Conservation (phyloP, 2,329 filamentous ascomycete species). For the Gliomastix tumulicola region DNA sequence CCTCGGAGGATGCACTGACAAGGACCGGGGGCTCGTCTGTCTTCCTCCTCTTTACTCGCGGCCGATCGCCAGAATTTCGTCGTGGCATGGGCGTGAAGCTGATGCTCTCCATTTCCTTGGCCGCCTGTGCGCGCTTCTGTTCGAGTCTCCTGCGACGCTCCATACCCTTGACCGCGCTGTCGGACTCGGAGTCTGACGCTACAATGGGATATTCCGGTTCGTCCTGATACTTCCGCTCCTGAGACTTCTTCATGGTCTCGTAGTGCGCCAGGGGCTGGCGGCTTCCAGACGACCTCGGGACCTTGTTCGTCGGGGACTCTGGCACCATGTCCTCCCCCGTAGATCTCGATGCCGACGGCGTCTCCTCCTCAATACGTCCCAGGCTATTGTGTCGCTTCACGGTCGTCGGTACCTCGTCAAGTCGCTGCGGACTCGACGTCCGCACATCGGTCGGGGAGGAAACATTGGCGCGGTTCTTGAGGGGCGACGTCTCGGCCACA, state of each 20-base stretch:
- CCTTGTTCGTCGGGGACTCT: neutral
- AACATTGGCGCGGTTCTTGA: constrained; percentile 40
- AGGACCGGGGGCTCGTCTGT: too few species aligned
- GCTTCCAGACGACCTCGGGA: constrained; percentile 11
- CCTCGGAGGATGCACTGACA: too few species aligned
- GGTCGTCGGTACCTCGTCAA: constrained; percentile 21
- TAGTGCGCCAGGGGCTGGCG: constrained; percentile 32
- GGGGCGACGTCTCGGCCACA: constrained; percentile 34
- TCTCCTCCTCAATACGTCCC: constrained; percentile 13
- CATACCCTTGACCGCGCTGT: constrained; percentile 20
- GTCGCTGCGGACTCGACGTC: constrained; percentile 31
- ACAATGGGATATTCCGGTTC: constrained; percentile 3
- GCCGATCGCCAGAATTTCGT: constrained; percentile 11
- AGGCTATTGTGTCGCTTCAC: constrained; percentile 11
- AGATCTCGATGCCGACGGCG: constrained; percentile 13
- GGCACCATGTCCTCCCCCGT: neutral
- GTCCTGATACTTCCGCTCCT: constrained; percentile 26
- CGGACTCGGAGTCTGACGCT: constrained; percentile 23
- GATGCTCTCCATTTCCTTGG: constrained; percentile 32
- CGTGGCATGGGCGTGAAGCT: constrained; percentile 19
- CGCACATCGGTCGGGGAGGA: constrained; percentile 34
- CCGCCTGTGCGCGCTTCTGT: constrained; percentile 28
- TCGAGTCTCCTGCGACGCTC: constrained; percentile 28
- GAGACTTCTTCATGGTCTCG: constrained; percentile 37
- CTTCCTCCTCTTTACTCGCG: constrained; percentile 17